Evolutionary conservation across 2,329 filamentous ascomycete genomes (phyloP), one percentile per base, ranked within the genome.

Genomic region (Colletotrichum tanaceti): DNA sequence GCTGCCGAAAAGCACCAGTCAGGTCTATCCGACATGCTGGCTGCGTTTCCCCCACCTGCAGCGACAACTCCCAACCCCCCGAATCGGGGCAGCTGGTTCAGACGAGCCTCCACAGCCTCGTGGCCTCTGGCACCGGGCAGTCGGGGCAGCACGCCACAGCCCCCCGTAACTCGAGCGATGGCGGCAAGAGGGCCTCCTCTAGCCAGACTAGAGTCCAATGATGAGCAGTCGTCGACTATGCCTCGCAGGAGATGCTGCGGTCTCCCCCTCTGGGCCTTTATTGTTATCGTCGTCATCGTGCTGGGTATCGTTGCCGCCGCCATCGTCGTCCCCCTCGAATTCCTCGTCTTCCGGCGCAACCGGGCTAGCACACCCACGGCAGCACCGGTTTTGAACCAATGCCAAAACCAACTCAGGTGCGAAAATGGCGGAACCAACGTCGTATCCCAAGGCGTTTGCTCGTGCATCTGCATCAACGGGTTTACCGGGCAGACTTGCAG

Each of bases 381-480:
- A 39, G 74, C 79, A 61, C 75, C 79, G 32, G 77, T 77, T 11
- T 74, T 84, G 24, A 77, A 81, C 7, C 76, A 84, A 69, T 97
- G 93, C 77, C 84, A 87, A 72, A 79, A 83, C 46, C 85, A 85
- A 38, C 80, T 91, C 16, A 85, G 83, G 0, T 98, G 95, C 75
- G 81, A 87, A 60, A 97, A 98, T 72, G 93, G 93, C 11, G 95
- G 95, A 35, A 89, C 90, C 20, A 94, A 90, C 63, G 87, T 95
- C 18, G 79, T 93, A 22, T 87, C 86, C 18, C 83, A 88, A 65
- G 86, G 88, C 4, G 82, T 86, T 22, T 98, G 95, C 80, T 91
- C 90, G 14, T 99, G 95, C 77, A 89, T 98, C 50, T 99, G 95
- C 79, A 89, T 91, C 24, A 94, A 96, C 74, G 93, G 94, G 1